Evolutionary conservation across 1,139 yeast genomes (phyloP), one percentile per base, ranked within the genome.

Genomic region (Candida sp.): DNA sequence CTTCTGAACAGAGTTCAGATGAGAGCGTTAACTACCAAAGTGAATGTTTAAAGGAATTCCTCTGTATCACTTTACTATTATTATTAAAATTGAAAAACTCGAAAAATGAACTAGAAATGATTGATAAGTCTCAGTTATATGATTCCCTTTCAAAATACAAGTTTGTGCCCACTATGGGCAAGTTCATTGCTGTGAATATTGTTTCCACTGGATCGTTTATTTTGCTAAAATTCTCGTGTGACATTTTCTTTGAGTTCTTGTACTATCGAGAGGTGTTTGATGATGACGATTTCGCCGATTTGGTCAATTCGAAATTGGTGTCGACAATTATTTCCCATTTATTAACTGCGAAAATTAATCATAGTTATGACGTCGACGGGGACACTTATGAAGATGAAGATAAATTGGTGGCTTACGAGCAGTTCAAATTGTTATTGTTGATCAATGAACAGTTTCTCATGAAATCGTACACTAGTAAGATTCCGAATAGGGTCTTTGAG

Each of bases 381-480:
- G 63, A 59, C 32, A 66, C 72, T 49, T 68, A 75, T 54, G 79
- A 78, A 37, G 79, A 79, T 42, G 87, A 81, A 46, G 84, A 82
- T 50, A 76, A 84, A 39, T 54, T 68, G n/a, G 75, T 78, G 46
- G 87, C 88, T 42, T 82, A 82, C 51, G 81, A 87, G 35, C 82
- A 84, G 52, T 84, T 89, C 66, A 84, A 84, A 55, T 68, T 87
- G n/a, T 62, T 89, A 7, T 67, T 90, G 38, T 80, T 88, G 2
- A 68, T 90, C 21, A 89, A 89, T 59, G 97, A 90, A 58, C 97
- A 90, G 59, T 90, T 81, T 59, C 78, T 90, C 78, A 84, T 88
- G 81, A 73, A 73, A 37, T 75, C 79, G 25, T 73, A 67, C 49
- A 56, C 64, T 27, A 44, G 62, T 11, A 54, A 49, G 7, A 55